A percentile compares a stretch with the other conserved stretches of the same genome.
phyloP scores from a whole-genome alignment of 768 basidiomycete genomes.

The Botryobasidium botryosum region DNA sequence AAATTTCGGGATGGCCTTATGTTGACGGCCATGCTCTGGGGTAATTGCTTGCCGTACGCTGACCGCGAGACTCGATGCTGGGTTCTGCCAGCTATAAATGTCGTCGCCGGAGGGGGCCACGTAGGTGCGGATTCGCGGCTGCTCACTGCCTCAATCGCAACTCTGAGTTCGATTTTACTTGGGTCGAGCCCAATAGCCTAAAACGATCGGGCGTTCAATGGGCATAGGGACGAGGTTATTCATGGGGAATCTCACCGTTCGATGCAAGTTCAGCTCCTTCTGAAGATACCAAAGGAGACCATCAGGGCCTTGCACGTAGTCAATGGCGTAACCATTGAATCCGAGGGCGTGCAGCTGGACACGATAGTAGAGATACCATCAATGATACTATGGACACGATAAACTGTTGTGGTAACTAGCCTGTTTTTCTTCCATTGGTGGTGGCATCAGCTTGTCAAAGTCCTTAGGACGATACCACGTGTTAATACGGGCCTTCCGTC shows the following conservation, averaged over 20 bases:
- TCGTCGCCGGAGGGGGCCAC: too few relatives aligned
- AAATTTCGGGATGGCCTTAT: slow-evolving; percentile 38
- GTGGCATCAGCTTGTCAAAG: slow-evolving; percentile 23
- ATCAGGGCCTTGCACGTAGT: slow-evolving; percentile 61
- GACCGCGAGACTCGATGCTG: slow-evolving; percentile 48
- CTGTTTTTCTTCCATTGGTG: slow-evolving; percentile 45
- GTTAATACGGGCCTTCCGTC: slow-evolving; percentile 36
- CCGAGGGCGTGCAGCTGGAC: slow-evolving; percentile 39
- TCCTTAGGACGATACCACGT: slow-evolving; percentile 44
- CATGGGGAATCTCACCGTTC: slow-evolving; percentile 37
- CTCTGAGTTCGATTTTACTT: slow-evolving; percentile 31
- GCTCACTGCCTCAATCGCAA: slow-evolving; percentile 44
- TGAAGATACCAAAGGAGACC: slow-evolving; percentile 58
- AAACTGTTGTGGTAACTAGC: slow-evolving; percentile 21
- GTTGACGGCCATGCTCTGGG: slow-evolving; percentile 45
- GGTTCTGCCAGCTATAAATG: slow-evolving; percentile 42
- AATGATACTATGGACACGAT: slow-evolving; percentile 9
- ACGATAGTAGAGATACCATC: slow-evolving; percentile 5
- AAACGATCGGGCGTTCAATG: background rate
- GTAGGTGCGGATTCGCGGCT: slow-evolving; percentile 27
- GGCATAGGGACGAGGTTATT: background rate
- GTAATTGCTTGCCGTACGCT: slow-evolving; percentile 46
- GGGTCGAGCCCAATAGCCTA: slow-evolving; percentile 47
- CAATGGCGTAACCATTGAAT: slow-evolving; percentile 72
- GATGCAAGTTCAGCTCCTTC: slow-evolving; percentile 46